phyloP scores from a whole-genome alignment of 2,329 filamentous ascomycete species.

The Colletotrichum sp. region DNA sequence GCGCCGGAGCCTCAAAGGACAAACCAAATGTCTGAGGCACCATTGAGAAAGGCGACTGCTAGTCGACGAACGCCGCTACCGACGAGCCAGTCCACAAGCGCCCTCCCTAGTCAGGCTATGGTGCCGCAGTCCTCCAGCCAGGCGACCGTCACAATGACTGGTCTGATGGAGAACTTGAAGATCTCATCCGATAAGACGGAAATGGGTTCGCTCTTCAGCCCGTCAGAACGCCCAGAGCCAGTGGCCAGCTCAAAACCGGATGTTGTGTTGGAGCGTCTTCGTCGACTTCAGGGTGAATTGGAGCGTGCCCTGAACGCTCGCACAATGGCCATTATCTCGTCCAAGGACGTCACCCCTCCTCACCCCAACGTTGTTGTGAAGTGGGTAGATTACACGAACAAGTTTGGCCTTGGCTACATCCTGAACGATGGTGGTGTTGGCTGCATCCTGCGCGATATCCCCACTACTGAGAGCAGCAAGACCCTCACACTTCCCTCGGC shows the following conservation, averaged over 20 bases:
- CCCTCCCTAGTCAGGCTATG: slow-evolving; percentile 9
- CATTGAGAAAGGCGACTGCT: slow-evolving; percentile 10
- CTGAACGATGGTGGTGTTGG: slow-evolving; percentile 82
- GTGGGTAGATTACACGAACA: slow-evolving; percentile 90
- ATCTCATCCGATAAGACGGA: slow-evolving; percentile 29
- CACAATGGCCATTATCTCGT: slow-evolving; percentile 64
- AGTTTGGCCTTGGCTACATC: slow-evolving; percentile 85
- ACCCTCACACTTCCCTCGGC: slow-evolving; percentile 68
- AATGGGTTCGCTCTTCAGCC: slow-evolving; percentile 59
- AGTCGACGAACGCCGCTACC: slow-evolving; percentile 17
- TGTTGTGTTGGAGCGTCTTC: slow-evolving; percentile 59
- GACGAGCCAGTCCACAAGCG: slow-evolving; percentile 18
- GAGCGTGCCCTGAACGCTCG: slow-evolving; percentile 68
- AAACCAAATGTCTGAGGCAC: slow-evolving; percentile 7
- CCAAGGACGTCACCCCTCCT: slow-evolving; percentile 58
- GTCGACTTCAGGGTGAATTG: slow-evolving; percentile 62
- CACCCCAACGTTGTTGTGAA: slow-evolving; percentile 73
- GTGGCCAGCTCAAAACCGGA: slow-evolving; percentile 64
- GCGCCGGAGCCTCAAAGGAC: slow-evolving; percentile 11
- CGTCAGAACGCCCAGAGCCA: slow-evolving; percentile 53
- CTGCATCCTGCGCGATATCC: slow-evolving; percentile 67
- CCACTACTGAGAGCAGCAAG: slow-evolving; percentile 54
- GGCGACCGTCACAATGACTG: slow-evolving; percentile 15
- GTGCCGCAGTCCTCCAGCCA: slow-evolving; percentile 4
- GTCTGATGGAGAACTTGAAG: slow-evolving; percentile 27